These are phyloP conservation scores for Fusarium sp. DNA, from an alignment of 2,329 filamentous ascomycete species.

Conservation along the genomic window DNA sequence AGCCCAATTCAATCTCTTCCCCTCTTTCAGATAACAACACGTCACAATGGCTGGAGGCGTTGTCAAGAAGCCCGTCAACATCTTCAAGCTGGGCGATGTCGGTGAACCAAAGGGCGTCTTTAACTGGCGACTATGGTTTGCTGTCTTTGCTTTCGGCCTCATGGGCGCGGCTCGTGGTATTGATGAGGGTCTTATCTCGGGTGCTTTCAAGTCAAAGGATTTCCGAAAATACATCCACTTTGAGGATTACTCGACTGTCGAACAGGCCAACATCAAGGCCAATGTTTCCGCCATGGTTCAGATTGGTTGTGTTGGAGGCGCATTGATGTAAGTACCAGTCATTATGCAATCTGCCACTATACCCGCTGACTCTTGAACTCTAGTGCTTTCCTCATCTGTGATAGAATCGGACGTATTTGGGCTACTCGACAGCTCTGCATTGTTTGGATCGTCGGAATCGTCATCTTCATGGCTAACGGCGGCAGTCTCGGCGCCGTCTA, in stretches of 20 bases:
- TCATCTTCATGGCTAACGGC: slow-evolving; percentile 22
- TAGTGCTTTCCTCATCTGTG: slow-evolving; percentile 19
- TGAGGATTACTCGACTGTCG: neutral
- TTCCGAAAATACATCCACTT: slow-evolving; percentile 19
- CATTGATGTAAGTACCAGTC: neutral
- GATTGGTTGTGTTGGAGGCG: slow-evolving; percentile 22
- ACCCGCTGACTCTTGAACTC: neutral
- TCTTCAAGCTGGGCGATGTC: slow-evolving; percentile 20
- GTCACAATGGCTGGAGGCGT: slow-evolving; percentile 15
- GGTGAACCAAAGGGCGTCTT: slow-evolving; percentile 19
- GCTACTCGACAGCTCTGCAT: slow-evolving; percentile 19
- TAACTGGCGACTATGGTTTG: slow-evolving; percentile 27
- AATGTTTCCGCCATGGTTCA: slow-evolving; percentile 27
- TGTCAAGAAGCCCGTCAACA: slow-evolving; percentile 25
- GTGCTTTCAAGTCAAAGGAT: slow-evolving; percentile 22
- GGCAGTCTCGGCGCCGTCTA: slow-evolving; percentile 24
- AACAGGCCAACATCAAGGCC: slow-evolving; percentile 24
- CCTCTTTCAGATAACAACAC: no score
- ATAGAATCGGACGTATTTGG: slow-evolving; percentile 19
- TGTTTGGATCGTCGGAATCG: slow-evolving; percentile 11
- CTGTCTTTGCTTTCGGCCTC: slow-evolving; percentile 19
- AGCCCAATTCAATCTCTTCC: neutral
- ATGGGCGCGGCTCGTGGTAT: slow-evolving; percentile 21
- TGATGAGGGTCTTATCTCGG: slow-evolving; percentile 20
- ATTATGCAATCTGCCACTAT: no score